phyloP scores from a whole-genome alignment of 768 basidiomycete genomes.

The Podaxis sp. region DNA sequence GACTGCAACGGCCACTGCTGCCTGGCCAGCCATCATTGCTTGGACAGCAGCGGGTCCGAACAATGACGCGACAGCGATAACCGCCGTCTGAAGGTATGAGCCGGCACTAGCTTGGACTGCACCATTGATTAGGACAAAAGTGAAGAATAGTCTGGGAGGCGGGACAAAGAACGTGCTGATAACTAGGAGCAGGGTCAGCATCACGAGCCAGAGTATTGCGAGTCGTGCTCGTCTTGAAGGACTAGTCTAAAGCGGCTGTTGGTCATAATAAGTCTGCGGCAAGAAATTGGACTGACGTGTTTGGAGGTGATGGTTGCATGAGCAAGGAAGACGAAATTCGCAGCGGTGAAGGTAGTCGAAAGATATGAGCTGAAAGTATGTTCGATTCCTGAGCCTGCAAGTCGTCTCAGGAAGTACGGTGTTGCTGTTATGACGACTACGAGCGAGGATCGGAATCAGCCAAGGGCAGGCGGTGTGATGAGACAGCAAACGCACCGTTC shows the following conservation, averaged over 20 bases:
- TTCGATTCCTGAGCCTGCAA: slow-evolving; percentile 58
- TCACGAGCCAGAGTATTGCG: slow-evolving; percentile 49
- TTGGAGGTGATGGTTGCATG: slow-evolving; percentile 73
- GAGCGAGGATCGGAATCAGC: not conserved
- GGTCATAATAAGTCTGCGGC: slow-evolving; percentile 1
- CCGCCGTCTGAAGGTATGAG: slow-evolving; percentile 75
- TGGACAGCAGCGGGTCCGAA: slow-evolving; percentile 77
- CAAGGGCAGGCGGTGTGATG: not conserved
- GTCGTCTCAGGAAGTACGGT: slow-evolving; percentile 74
- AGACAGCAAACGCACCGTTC: slow-evolving; percentile 64
- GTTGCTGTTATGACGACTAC: slow-evolving; percentile 84
- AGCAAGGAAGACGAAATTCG: slow-evolving; percentile 70
- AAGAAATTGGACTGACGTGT: slow-evolving; percentile 45
- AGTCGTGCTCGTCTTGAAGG: slow-evolving; percentile 57
- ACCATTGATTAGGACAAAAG: slow-evolving; percentile 64
- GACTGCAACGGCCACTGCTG: slow-evolving; percentile 79
- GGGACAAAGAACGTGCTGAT: slow-evolving; percentile 63
- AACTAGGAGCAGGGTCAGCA: slow-evolving; percentile 59
- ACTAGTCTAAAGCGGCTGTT: slow-evolving; percentile 43
- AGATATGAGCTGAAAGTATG: slow-evolving; percentile 67
- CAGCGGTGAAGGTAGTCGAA: slow-evolving; percentile 58
- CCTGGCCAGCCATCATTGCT: slow-evolving; percentile 80
- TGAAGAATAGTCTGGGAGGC: slow-evolving; percentile 57
- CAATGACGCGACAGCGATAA: slow-evolving; percentile 78
- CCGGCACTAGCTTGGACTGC: slow-evolving; percentile 59